Evolutionary conservation across 2,329 filamentous ascomycete species (phyloP).

Genomic region (Magnaporthiopsis incrustans): DNA sequence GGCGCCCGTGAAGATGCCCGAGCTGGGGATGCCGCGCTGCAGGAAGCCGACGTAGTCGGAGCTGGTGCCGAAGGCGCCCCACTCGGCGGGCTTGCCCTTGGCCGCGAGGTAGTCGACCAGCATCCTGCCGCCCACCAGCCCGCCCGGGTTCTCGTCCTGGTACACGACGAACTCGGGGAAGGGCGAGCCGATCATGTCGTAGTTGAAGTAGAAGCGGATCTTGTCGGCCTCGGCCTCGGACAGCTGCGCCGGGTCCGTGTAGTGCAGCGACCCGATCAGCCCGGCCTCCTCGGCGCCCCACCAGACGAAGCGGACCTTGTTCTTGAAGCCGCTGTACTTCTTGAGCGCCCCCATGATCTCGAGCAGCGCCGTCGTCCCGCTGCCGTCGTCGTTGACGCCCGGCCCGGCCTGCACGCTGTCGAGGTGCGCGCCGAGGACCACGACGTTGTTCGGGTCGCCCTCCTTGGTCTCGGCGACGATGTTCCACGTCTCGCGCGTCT

Average conservation of each 20-base stretch:
- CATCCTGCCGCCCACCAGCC: constrained; percentile 37
- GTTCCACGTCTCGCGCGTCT: constrained; percentile 33
- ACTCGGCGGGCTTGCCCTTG: constrained; percentile 56
- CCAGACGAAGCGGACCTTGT: constrained; percentile 51
- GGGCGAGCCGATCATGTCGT: constrained; percentile 49
- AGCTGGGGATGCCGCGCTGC: constrained; percentile 43
- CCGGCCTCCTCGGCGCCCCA: constrained; percentile 52
- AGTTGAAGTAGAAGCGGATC: constrained; percentile 48
- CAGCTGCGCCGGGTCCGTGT: constrained; percentile 36
- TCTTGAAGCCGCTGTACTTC: constrained; percentile 43
- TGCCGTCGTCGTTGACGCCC: constrained; percentile 60
- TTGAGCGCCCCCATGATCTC: constrained; percentile 50
- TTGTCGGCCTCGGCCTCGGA: constrained; percentile 35
- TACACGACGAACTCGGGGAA: constrained; percentile 45
- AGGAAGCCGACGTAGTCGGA: constrained; percentile 56
- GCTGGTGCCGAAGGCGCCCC: constrained; percentile 41
- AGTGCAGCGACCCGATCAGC: constrained; percentile 46
- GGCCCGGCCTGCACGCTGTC: constrained; percentile 43
- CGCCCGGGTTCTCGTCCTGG: constrained; percentile 32
- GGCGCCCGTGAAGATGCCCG: constrained; percentile 53
- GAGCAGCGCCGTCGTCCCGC: constrained; percentile 50
- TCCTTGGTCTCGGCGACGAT: constrained; percentile 36
- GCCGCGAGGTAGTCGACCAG: constrained; percentile 58
- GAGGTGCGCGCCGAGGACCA: constrained; percentile 34
- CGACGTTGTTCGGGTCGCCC: constrained; percentile 32